Conservation (phyloP, 345 rosid species). For the Angophora floribunda region DNA sequence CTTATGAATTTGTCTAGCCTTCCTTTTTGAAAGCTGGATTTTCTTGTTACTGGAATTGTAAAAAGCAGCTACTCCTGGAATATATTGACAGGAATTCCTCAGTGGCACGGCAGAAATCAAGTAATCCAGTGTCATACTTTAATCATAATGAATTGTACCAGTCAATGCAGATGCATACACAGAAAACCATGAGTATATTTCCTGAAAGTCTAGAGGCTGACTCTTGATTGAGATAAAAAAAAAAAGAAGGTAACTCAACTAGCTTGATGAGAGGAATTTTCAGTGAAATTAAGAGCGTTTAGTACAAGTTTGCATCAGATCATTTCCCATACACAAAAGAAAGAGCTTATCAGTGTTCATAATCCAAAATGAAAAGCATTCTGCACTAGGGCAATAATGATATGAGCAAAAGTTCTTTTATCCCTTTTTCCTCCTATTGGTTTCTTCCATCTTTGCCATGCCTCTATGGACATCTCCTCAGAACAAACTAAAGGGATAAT, state of each 20-base stretch:
- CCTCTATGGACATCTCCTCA: background rate
- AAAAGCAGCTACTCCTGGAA: conserved; percentile 31
- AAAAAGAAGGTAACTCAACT: background rate
- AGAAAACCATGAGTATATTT: background rate
- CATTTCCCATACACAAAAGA: background rate
- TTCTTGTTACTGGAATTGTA: conserved; percentile 36
- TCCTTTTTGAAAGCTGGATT: conserved; percentile 44
- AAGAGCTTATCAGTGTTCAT: background rate
- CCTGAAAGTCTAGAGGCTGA: background rate
- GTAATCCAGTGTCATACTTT: background rate
- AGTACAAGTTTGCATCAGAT: background rate
- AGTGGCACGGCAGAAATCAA: background rate
- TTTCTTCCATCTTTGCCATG: background rate
- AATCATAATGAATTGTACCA: background rate
- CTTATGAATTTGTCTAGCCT: conserved; percentile 33
- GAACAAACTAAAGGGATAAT: background rate
- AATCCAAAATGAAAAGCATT: background rate
- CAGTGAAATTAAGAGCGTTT: background rate
- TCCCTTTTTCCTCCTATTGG: background rate
- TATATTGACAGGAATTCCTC: background rate
- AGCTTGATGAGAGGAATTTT: background rate
- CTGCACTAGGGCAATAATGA: background rate
- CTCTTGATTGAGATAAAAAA: background rate
- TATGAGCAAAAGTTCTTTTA: too few species aligned
- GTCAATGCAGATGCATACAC: background rate